Evolutionary conservation across 2,329 filamentous ascomycete genomes (phyloP), one percentile per base, ranked within the genome.

Genomic region (Ascosphaera aggregata): DNA sequence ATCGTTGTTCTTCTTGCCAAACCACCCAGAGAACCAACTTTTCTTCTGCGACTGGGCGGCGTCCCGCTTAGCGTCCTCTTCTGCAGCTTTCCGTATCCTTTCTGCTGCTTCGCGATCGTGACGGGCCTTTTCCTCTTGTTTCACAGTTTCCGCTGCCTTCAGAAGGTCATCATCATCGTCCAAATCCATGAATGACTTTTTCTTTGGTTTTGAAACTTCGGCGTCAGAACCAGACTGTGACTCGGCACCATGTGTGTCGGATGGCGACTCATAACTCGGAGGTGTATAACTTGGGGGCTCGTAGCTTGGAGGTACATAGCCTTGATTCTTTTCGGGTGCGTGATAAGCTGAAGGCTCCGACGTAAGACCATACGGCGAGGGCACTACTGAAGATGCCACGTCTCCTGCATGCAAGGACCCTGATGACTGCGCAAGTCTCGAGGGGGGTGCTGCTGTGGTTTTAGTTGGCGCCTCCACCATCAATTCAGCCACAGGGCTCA

Each of bases 21-120:
- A 91, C 84, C 84, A 93, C 38, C 80, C 75, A 20, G 72, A 69
- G 40, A 92, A 77, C 73, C 84, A 91, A 27, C 78, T 74, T 22
- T 59, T 58, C 53, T 68, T 67, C 47, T 61, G 59, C 34, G 34
- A 38, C 74, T 71, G 70, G 58, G 38, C 22, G 42, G 40, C 39
- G 4, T 30, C 16, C 19, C 9, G 9, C 60, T 51, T 60, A 66
- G 64, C 70, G 55, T 76, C 70, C 43, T 65, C 68, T 59, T 73
- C 84, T 1, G 82, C 86, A 18, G 80, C 81, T 54, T 76, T 82
- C 40, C 74, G 71, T 63, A 94, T 81, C 54, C 82, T 74, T 49
- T 91, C 85, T 41, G 82, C 77, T 37, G 85, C 84, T 54, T 82
- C 78, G 18, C 71, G 68, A 49, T 91, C 80, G 49, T 73, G 76